Conservation (phyloP, 2,329 filamentous ascomycete species). For the Xylariaceae sp. region DNA sequence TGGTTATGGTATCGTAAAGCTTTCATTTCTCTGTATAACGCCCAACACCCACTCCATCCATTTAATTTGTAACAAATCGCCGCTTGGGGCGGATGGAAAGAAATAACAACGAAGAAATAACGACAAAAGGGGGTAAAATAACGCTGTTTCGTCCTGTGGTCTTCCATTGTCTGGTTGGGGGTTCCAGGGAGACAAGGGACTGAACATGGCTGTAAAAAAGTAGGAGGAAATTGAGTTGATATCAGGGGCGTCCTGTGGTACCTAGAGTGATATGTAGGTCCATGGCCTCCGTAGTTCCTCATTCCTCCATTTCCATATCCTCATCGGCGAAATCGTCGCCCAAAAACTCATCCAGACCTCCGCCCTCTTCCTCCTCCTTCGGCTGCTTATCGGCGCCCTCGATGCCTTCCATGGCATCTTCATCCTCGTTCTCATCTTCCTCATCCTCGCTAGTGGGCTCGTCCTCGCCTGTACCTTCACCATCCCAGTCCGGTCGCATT, state of each 20-base stretch:
- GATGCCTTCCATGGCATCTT: conserved; percentile 46
- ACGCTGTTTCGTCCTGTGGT: too few species aligned
- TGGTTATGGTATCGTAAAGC: too few species aligned
- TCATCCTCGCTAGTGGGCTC: conserved; percentile 14
- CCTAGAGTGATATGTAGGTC: too few species aligned
- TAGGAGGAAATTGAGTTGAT: neutral
- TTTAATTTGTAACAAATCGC: too few species aligned
- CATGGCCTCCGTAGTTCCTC: neutral
- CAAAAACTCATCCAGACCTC: conserved; percentile 50
- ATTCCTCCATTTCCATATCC: conserved; percentile 46
- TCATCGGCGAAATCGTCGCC: conserved; percentile 48
- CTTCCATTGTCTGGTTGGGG: too few species aligned
- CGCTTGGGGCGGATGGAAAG: too few species aligned
- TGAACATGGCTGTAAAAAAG: neutral
- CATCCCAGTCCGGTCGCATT: conserved; percentile 52
- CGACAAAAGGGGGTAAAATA: too few species aligned
- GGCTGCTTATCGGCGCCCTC: conserved; percentile 34
- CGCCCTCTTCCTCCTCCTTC: conserved; percentile 42
- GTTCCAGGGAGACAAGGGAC: neutral
- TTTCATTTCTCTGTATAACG: too few species aligned
- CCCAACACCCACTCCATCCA: too few species aligned
- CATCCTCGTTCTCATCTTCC: conserved; percentile 36
- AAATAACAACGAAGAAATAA: too few species aligned
- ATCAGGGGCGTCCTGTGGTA: too few species aligned
- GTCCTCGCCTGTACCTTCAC: conserved; percentile 31